These are phyloP conservation scores for Adansonia rubrostipa DNA, from an alignment of 441 rosid species.

Conservation along the genomic window DNA sequence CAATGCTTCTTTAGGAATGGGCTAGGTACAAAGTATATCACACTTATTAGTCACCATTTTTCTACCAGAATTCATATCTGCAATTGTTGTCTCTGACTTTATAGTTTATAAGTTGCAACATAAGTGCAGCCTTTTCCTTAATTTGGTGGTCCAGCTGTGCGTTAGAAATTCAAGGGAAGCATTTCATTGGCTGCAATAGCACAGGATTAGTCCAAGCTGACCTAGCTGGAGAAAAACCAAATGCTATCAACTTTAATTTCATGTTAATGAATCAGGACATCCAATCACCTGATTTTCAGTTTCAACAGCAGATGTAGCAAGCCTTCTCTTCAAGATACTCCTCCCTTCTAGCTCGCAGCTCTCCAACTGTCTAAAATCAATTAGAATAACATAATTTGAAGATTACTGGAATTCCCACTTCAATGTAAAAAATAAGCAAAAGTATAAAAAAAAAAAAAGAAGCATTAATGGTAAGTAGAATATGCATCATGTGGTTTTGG, in stretches of 20 bases:
- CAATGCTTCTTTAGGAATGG: background rate
- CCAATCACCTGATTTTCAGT: slow-evolving; percentile 77
- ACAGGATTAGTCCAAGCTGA: slow-evolving; percentile 26
- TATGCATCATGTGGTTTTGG: no score
- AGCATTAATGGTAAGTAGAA: no score
- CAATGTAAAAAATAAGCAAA: background rate
- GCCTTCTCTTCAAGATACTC: slow-evolving; percentile 66
- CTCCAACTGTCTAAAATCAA: slow-evolving; percentile 65
- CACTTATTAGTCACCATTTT: background rate
- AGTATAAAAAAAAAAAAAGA: no score
- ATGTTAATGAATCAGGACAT: slow-evolving; percentile 16
- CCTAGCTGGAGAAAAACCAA: slow-evolving; percentile 8
- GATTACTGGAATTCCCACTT: background rate
- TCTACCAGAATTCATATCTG: slow-evolving; percentile 4
- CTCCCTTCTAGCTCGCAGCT: slow-evolving; percentile 57
- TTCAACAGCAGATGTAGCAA: slow-evolving; percentile 76
- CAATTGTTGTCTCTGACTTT: slow-evolving; percentile 7
- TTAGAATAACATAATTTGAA: background rate
- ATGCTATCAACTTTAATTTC: slow-evolving; percentile 25
- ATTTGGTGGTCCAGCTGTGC: background rate
- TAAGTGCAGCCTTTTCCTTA: slow-evolving; percentile 2
- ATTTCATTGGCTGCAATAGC: slow-evolving; percentile 80
- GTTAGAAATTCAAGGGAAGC: slow-evolving; percentile 68
- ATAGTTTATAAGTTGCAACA: background rate
- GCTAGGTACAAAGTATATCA: slow-evolving; percentile 2